Evolutionary conservation across 306 rosid species (phyloP).

Genomic region (Prunus fruticosa): DNA sequence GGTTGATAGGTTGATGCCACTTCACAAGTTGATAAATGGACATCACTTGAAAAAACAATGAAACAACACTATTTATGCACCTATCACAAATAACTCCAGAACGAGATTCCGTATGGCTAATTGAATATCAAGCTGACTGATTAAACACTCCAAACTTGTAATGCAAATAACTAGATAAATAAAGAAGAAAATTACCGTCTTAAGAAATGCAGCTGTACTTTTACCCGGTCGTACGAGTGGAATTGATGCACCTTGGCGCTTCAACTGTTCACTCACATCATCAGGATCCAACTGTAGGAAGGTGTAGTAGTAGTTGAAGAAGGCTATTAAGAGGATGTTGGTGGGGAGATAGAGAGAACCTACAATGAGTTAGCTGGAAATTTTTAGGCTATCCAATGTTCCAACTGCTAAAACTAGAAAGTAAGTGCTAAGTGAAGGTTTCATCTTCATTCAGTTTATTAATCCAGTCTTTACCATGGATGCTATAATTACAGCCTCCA

Average conservation of each 20-base stretch:
- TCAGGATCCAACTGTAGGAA: slow-evolving; percentile 95
- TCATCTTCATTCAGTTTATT: neutral
- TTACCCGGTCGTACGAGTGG: slow-evolving; percentile 92
- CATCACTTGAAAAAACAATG: neutral
- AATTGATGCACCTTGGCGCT: slow-evolving; percentile 96
- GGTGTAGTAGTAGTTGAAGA: slow-evolving; percentile 98
- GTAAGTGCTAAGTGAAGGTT: neutral
- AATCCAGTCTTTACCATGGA: neutral
- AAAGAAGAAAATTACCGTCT: slow-evolving; percentile 54
- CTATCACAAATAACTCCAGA: slow-evolving; percentile 3
- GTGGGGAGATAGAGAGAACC: slow-evolving; percentile 90
- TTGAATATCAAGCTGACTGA: slow-evolving; percentile 5
- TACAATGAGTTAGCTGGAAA: slow-evolving; percentile 36
- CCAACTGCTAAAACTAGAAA: neutral
- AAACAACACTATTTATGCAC: neutral
- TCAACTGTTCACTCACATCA: slow-evolving; percentile 92
- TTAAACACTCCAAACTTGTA: neutral
- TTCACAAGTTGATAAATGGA: neutral
- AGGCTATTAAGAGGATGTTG: slow-evolving; percentile 83
- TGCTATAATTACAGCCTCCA: neutral
- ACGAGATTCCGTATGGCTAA: neutral
- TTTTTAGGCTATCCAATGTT: slow-evolving; percentile 8
- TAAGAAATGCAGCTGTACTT: slow-evolving; percentile 79
- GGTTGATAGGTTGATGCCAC: neutral
- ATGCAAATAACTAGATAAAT: slow-evolving; percentile 6